Conservation (phyloP, 2,329 filamentous ascomycete genomes). For the Penicillium capsulatum region DNA sequence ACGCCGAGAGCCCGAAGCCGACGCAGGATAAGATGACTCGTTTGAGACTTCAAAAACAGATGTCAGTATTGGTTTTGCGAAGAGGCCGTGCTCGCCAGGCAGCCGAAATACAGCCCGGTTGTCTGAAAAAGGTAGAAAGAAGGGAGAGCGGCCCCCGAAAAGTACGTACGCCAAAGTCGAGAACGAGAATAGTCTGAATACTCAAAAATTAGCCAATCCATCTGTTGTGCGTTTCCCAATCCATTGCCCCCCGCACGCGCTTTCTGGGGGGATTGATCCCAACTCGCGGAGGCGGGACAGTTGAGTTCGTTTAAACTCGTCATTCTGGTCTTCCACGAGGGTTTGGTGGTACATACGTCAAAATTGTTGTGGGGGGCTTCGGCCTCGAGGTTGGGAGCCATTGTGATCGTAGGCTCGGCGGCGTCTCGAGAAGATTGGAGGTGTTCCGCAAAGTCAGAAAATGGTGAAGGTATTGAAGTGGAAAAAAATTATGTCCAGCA, state of each 20-base stretch:
- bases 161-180: constrained; percentile 13
- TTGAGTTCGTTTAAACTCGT: constrained; percentile 2
- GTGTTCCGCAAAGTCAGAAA: constrained; percentile 7
- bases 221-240: constrained; percentile 2
- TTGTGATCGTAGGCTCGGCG: constrained; percentile 9
- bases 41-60: constrained; percentile 10
- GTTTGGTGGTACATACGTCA: constrained; percentile 15
- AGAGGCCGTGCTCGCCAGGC: not conserved
- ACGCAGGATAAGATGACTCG: constrained; percentile 64
- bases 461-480: constrained; percentile 3
- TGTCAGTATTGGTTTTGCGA: constrained; percentile 5
- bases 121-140: constrained; percentile 1
- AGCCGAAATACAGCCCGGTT: constrained; percentile 2
- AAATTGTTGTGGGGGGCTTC: constrained; percentile 22
- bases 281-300: constrained; percentile 7
- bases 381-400: constrained; percentile 12
- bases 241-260: constrained; percentile 3
- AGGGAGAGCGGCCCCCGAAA: not conserved
- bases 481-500: constrained; percentile 12
- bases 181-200: constrained; percentile 12
- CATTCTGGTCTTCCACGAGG: constrained; percentile 3
- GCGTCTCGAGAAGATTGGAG: constrained; percentile 7
- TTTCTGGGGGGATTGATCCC: constrained; percentile 3
- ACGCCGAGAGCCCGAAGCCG: constrained; percentile 74
- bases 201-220: constrained; percentile 7